A percentile compares a stretch with the other conserved stretches of the same genome.
Evolutionary conservation across 768 basidiomycete genomes (phyloP).

Genomic region (Tricholoma bakamatsutake): DNA sequence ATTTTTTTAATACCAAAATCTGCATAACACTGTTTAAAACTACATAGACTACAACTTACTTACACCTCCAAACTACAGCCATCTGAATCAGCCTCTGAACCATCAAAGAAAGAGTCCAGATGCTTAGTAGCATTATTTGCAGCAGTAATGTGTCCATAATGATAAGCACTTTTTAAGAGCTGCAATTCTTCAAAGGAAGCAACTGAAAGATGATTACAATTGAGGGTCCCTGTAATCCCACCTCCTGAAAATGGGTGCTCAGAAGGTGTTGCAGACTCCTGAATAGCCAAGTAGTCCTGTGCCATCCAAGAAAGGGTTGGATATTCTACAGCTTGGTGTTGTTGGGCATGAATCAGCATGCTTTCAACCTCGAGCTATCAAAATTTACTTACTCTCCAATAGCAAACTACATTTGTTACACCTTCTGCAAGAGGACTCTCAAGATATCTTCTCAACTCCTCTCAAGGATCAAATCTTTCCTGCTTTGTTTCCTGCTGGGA

Average conservation of each 20-base stretch:
- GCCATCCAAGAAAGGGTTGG: too few species aligned
- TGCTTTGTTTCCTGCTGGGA: neutral
- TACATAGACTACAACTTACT: neutral
- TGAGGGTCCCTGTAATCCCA: conserved; percentile 17
- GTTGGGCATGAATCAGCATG: conserved; percentile 1
- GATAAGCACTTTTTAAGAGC: conserved; percentile 13
- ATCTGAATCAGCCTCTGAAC: conserved; percentile 9
- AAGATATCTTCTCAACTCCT: too few species aligned
- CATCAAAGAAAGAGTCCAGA: neutral
- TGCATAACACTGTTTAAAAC: neutral
- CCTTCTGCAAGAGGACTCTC: conserved; percentile 1
- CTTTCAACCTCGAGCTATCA: neutral
- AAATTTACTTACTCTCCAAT: conserved; percentile 1
- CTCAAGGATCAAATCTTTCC: neutral
- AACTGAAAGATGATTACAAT: conserved; percentile 6
- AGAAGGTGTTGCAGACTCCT: too few species aligned
- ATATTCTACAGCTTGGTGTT: neutral
- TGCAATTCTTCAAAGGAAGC: conserved; percentile 11
- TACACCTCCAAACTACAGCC: neutral
- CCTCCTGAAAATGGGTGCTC: conserved; percentile 26
- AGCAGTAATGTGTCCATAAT: conserved; percentile 8
- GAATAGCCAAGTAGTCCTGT: too few species aligned
- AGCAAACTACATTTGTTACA: neutral
- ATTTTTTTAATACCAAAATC: neutral
- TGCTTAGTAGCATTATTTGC: conserved; percentile 1